These are phyloP conservation scores for Aspergillus sclerotioniger DNA, from an alignment of 495 filamentous ascomycete genomes.

Conservation along the genomic window DNA sequence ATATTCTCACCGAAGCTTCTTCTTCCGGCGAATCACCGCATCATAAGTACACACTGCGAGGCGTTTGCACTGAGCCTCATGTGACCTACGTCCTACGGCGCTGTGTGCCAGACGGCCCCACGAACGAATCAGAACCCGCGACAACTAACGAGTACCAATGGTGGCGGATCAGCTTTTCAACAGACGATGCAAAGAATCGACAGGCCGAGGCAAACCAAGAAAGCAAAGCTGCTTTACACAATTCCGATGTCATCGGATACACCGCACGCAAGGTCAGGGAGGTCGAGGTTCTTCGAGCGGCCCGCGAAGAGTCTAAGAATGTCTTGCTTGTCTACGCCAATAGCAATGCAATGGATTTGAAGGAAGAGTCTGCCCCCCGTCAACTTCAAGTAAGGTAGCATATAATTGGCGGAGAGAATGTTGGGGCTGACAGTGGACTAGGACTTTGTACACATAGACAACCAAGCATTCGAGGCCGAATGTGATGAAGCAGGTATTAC, in stretches of 20 bases:
- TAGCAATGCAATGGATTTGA: conserved; percentile 37
- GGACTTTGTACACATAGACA: conserved; percentile 50
- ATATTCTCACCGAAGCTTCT: conserved; percentile 52
- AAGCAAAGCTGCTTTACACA: conserved; percentile 18
- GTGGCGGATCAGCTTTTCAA: conserved; percentile 56
- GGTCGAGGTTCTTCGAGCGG: conserved; percentile 51
- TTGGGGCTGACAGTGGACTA: conserved; percentile 20
- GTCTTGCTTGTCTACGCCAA: conserved; percentile 54
- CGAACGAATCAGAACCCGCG: conserved; percentile 21
- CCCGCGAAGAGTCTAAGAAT: conserved; percentile 46
- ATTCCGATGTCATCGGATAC: conserved; percentile 44
- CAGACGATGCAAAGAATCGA: conserved; percentile 43
- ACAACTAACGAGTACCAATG: conserved; percentile 44
- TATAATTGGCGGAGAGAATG: not conserved
- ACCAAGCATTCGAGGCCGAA: conserved; percentile 45
- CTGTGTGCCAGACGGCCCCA: conserved; percentile 1
- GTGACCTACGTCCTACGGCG: conserved; percentile 50
- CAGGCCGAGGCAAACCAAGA: conserved; percentile 29
- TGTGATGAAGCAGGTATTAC: conserved; percentile 24
- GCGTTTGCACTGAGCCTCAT: conserved; percentile 51
- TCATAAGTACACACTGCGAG: conserved; percentile 51
- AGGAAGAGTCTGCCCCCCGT: conserved; percentile 30
- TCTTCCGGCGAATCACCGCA: conserved; percentile 42
- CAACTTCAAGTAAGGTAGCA: conserved; percentile 39
- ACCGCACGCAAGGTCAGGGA: conserved; percentile 48